These are phyloP conservation scores for Chrysoporthe puriensis DNA, from an alignment of 2,329 filamentous ascomycete species.

Conservation along the genomic window DNA sequence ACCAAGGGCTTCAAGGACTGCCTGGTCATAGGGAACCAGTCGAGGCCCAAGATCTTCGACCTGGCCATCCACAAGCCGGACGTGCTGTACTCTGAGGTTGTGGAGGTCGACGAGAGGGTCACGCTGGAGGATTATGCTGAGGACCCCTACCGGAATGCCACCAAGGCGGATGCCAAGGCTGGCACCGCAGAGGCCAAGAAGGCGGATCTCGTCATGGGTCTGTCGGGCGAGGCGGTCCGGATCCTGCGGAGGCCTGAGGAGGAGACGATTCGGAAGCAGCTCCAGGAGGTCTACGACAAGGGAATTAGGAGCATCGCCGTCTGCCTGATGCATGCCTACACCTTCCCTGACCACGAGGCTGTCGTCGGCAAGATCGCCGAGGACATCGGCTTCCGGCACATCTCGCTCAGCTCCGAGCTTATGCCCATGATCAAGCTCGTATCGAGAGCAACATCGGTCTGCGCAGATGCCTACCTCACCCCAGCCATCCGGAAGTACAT, in stretches of 20 bases:
- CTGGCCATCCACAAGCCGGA: slow-evolving; percentile 85
- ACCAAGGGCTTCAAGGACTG: slow-evolving; percentile 89
- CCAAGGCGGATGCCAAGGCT: slow-evolving; percentile 57
- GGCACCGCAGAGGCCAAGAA: slow-evolving; percentile 51
- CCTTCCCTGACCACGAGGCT: slow-evolving; percentile 84
- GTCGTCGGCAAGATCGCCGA: slow-evolving; percentile 74
- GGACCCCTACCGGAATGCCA: slow-evolving; percentile 68
- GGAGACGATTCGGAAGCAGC: slow-evolving; percentile 58
- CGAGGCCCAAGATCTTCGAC: slow-evolving; percentile 87
- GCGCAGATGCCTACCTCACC: slow-evolving; percentile 79
- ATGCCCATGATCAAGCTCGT: slow-evolving; percentile 93
- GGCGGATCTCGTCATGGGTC: slow-evolving; percentile 66
- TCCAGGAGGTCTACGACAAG: slow-evolving; percentile 68
- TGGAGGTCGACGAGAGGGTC: slow-evolving; percentile 91
- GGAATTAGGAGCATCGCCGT: slow-evolving; percentile 85
- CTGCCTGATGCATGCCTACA: slow-evolving; percentile 91
- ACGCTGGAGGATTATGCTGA: slow-evolving; percentile 92
- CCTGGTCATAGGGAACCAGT: slow-evolving; percentile 87
- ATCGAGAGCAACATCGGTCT: slow-evolving; percentile 74
- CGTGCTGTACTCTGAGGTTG: slow-evolving; percentile 79
- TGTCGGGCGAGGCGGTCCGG: slow-evolving; percentile 75
- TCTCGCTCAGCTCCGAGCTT: slow-evolving; percentile 78
- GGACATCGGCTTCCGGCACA: slow-evolving; percentile 81
- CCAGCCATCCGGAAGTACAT: slow-evolving; percentile 78
- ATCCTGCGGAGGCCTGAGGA: slow-evolving; percentile 67